phyloP scores from a whole-genome alignment of 495 filamentous ascomycete genomes.

The Xylaria nigripes region DNA sequence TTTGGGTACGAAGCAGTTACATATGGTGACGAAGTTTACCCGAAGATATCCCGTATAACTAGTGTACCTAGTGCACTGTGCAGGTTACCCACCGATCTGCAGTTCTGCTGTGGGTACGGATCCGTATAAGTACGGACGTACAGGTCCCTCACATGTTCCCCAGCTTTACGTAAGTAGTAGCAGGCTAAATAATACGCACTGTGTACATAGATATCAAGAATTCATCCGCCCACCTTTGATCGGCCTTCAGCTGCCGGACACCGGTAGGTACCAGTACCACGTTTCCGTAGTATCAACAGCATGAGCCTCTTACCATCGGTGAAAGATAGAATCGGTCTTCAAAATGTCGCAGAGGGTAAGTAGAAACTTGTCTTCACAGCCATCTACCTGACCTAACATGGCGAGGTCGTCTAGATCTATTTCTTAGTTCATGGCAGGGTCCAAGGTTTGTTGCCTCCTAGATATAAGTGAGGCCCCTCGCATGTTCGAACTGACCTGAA shows the following conservation, averaged over 20 bases:
- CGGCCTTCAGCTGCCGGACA: no score
- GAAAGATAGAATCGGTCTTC: background rate
- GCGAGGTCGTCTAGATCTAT: slow-evolving; percentile 32
- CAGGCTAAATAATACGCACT: no score
- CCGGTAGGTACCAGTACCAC: no score
- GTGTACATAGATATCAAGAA: background rate
- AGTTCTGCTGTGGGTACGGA: no score
- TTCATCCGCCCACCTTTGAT: background rate
- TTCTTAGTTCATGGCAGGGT: slow-evolving; percentile 50
- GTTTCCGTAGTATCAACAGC: background rate
- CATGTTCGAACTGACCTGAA: slow-evolving; percentile 17
- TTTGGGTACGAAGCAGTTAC: no score
- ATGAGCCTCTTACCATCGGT: background rate
- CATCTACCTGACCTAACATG: background rate
- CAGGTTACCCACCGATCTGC: no score
- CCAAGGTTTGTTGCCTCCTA: slow-evolving; percentile 36
- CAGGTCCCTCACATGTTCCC: no score
- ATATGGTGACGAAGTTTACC: background rate
- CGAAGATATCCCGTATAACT: background rate
- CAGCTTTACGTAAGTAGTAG: no score
- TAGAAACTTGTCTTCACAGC: background rate
- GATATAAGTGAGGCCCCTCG: background rate
- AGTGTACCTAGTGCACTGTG: background rate
- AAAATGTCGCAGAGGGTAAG: slow-evolving; percentile 28
- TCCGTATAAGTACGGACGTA: no score